Conservation (phyloP, 148 eudicot species). For the Camellia sinensis region DNA sequence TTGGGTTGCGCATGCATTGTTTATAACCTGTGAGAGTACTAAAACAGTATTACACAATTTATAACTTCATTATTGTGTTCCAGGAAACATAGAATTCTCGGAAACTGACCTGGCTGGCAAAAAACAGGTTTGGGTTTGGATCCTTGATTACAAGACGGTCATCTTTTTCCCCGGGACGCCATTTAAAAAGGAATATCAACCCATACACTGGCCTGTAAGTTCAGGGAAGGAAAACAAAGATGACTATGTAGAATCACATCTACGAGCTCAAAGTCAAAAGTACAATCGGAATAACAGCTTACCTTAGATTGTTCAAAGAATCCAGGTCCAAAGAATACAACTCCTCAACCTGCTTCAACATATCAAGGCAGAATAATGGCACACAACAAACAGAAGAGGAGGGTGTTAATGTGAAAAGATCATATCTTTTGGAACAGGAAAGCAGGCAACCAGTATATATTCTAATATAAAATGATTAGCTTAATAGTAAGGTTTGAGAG, state of each 20-base stretch:
- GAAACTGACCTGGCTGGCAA: conserved; percentile 86
- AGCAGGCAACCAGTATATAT: background rate
- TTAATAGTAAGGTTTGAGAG: background rate
- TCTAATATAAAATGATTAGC: background rate
- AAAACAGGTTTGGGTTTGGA: conserved; percentile 91
- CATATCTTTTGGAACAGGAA: background rate
- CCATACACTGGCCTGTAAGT: conserved; percentile 87
- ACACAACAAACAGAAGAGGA: conserved; percentile 7
- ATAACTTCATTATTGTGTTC: background rate
- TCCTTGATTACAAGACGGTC: conserved; percentile 79
- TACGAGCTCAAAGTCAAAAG: conserved; percentile 3
- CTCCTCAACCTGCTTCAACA: conserved; percentile 86
- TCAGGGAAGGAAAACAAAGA: conserved; percentile 3
- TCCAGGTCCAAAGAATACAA: conserved; percentile 92
- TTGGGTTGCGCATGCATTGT: conserved; percentile 99
- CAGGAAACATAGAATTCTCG: background rate
- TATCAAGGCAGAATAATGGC: conserved; percentile 1
- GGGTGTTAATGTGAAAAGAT: background rate
- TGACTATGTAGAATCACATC: background rate
- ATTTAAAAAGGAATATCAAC: conserved; percentile 88
- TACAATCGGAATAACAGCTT: background rate
- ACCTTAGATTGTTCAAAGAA: conserved; percentile 56
- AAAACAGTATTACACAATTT: background rate
- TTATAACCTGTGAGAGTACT: conserved; percentile 62
- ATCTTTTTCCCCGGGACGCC: conserved; percentile 96